Evolutionary conservation across 148 eudicot genomes (phyloP), one percentile per base, ranked within the genome.

Genomic region (Amaranthus hypochondriacus): DNA sequence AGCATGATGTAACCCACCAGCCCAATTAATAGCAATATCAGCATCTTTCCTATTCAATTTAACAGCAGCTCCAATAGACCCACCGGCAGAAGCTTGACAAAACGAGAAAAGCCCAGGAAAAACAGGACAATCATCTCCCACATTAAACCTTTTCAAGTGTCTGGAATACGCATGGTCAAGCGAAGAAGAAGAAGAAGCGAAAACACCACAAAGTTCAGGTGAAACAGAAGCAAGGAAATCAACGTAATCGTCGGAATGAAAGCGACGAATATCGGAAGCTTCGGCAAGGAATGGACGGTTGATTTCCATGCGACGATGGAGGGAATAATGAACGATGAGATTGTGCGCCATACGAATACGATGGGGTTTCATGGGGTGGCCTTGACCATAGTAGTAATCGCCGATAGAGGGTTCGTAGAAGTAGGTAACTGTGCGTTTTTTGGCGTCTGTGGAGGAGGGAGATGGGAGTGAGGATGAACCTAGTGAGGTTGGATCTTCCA

Each of bases 301-400:
- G 79, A 93, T 82, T 67, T 89, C 93, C 86, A 93, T 81, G 5
- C 82, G 82, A 4, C 89, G 87, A 85, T 90, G 88, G 75, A 93
- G 90, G 8, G 69, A 63, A 81, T 90, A 93, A 83, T 90, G 96
- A 56, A 93, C 82, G 65, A 93, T 84, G 50, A 93, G 90, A 18
- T 87, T 89, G 88, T 93, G 98, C 51, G 98, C 86, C 96, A 93
- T 90, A 1, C 96, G 87, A 73, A 93, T 93, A 0, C 96, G 90
- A 84, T 90, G 93, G 67, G 98, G 98, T 63, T 93, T 93, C 98
- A 93, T 93, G 0, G 96, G 94, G 83, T 93, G 98, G 69, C 98
- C 98, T 65, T 93, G 96, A 15, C 98, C 96, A 84, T 93, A 93
- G 90, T 90, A 93, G 84, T 87, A 93, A 79, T 93, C 90, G 69